Conservation (phyloP, 352 stramenopile species). For the Globisporangium okanoganense region DNA sequence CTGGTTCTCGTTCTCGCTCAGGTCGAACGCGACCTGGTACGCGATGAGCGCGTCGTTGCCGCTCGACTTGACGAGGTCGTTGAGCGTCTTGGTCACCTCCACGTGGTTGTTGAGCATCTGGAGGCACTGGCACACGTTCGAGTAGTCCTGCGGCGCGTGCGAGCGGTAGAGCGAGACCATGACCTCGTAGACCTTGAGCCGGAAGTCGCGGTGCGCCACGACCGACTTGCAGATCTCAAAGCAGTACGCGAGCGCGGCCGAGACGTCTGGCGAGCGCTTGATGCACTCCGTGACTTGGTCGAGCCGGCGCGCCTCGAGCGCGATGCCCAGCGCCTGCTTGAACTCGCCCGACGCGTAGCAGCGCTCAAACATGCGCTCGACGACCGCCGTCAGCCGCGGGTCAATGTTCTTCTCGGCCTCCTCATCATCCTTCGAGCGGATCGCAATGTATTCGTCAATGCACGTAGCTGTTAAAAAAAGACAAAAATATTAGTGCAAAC, state of each 20-base stretch:
- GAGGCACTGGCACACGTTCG: slow-evolving; percentile 82
- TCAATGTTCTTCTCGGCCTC: slow-evolving; percentile 78
- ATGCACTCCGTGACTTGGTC: slow-evolving; percentile 93
- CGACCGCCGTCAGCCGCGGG: slow-evolving; percentile 92
- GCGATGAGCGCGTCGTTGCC: slow-evolving; percentile 87
- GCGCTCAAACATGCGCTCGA: slow-evolving; percentile 97
- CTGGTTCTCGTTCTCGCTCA: slow-evolving; percentile 97
- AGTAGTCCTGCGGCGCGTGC: slow-evolving; percentile 63
- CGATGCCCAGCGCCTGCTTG: slow-evolving; percentile 96
- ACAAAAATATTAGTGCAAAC: not conserved
- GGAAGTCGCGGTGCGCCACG: slow-evolving; percentile 92
- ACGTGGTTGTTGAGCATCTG: slow-evolving; percentile 84
- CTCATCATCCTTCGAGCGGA: slow-evolving; percentile 74
- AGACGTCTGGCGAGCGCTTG: slow-evolving; percentile 64
- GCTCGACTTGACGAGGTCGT: slow-evolving; percentile 71
- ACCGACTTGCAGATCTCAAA: slow-evolving; percentile 93
- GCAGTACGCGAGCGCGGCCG: slow-evolving; percentile 87
- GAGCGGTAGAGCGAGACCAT: slow-evolving; percentile 86
- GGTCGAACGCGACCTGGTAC: slow-evolving; percentile 98
- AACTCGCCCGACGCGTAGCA: slow-evolving; percentile 94
- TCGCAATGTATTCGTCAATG: slow-evolving; percentile 97
- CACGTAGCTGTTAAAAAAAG: slow-evolving; percentile 67
- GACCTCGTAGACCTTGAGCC: slow-evolving; percentile 91
- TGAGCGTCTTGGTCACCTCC: slow-evolving; percentile 87
- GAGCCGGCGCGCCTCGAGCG: slow-evolving; percentile 92